Percentiles rank a stretch among this genome's conserved stretches.
Conservation (phyloP, 495 filamentous ascomycete species). For the Tuber aestivum region DNA sequence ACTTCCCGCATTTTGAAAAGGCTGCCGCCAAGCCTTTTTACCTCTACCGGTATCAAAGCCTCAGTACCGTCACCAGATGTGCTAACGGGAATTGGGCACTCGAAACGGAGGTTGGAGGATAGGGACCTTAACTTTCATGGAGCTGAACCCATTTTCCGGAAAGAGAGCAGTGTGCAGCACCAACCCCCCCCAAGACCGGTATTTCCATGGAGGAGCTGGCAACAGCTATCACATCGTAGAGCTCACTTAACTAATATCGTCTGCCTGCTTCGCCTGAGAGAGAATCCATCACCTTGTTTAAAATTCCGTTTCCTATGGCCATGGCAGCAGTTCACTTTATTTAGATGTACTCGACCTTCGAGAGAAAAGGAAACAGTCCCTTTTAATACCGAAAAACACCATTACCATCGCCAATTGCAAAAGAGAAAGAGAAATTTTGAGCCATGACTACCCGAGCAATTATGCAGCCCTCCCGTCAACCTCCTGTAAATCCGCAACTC, state of each 20-base stretch:
- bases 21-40: too few species aligned
- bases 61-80: too few species aligned
- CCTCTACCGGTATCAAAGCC: too few species aligned
- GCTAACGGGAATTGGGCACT: neutral
- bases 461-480: conserved; percentile 55
- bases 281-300: neutral
- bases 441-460: conserved; percentile 40
- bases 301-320: neutral
- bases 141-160: neutral
- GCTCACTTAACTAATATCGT: neutral
- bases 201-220: too few species aligned
- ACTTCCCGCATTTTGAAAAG: too few species aligned
- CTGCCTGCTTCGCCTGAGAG: neutral
- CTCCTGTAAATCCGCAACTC: conserved; percentile 81
- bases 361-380: neutral
- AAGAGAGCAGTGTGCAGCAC: neutral
- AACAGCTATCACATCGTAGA: neutral
- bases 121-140: neutral
- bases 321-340: neutral
- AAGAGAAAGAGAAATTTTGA: conserved; percentile 1
- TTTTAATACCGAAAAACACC: conserved; percentile 6
- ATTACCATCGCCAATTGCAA: neutral
- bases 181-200: neutral
- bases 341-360: neutral
- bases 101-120: neutral